Evolutionary conservation across 768 basidiomycete genomes (phyloP), one percentile per base, ranked within the genome.

Genomic region (Macrolepiota albuminosa): DNA sequence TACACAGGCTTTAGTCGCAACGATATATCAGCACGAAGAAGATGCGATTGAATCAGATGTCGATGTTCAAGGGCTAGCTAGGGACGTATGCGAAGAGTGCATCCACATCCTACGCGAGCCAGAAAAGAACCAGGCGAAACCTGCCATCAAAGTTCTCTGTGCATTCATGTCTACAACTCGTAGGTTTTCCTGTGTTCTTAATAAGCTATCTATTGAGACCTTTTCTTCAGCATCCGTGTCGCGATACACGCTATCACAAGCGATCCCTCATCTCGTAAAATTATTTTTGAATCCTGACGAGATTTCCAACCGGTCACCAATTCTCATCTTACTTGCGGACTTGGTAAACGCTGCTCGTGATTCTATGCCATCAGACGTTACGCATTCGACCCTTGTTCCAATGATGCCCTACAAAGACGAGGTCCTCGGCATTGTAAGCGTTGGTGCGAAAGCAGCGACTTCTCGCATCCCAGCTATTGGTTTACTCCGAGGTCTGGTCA

Each of bases 111-210:
- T 98, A 46, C 82, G 85, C 46, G 92, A 97, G 68, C 94, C 96
- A 0, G 97, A 98, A 71, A 98, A 98, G 75, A 88, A 84, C 69
- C 91, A 94, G 70, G 94, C 95, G 1, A 86, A 86, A 68, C 86
- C 91, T 43, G 95, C 94, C 1, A 88, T 89, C 49, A 93, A 91
- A 69, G 83, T 94, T 36, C 73, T 98, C 36, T 88, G 88, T 62
- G 82, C 85, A 2, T 84, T 94, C 64, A 80, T 92, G 71, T 74
- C 81, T n/a, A 88, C 88, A 13, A 89, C 91, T 8, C 81, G 95
- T 95, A 68, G 51, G 89, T 81, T 56, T 56, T 4, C 40, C 58
- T n/a, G 3, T 55, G 9, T 36, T 60, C 34, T 39, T 1, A 16
- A 24, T 14, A n/a, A 18, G 21, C 16, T 3, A 39, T 34, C 4